Conservation (phyloP, 305 asterid genomes). For the Andrographis paniculata region DNA sequence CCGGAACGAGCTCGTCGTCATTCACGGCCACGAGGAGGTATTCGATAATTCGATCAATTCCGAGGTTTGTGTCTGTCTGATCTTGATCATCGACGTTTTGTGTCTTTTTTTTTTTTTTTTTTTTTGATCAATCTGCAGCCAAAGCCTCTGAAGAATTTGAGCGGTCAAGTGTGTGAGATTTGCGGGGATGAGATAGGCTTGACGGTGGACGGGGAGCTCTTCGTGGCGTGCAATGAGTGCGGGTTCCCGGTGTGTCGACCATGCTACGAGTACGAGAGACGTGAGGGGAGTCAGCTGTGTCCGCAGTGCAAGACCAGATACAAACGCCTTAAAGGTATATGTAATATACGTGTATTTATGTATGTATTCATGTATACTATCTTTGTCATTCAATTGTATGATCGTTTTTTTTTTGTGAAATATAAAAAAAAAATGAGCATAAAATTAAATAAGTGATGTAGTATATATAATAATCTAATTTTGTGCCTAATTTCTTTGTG, state of each 20-base stretch:
- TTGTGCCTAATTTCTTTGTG: too few relatives aligned
- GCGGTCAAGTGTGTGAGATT: constrained; percentile 95
- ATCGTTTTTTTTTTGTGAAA: too few relatives aligned
- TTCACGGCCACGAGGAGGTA: constrained; percentile 99
- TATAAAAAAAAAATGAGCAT: too few relatives aligned
- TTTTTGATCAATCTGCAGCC: constrained; percentile 42
- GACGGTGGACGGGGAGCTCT: constrained; percentile 85
- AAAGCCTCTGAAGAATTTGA: constrained; percentile 77
- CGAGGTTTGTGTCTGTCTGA: constrained; percentile 6
- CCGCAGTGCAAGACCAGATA: constrained; percentile 98
- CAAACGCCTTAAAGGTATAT: constrained; percentile 80
- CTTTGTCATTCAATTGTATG: too few relatives aligned
- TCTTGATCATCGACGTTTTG: too few relatives aligned
- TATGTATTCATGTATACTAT: background rate
- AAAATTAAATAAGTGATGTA: too few relatives aligned
- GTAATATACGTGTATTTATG: background rate
- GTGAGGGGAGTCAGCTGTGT: constrained; percentile 90
- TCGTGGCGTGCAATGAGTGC: constrained; percentile 93
- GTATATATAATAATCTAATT: too few relatives aligned
- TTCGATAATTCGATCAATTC: constrained; percentile 6
- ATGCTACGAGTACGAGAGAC: constrained; percentile 93
- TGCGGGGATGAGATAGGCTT: constrained; percentile 93
- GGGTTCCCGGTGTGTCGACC: constrained; percentile 98
- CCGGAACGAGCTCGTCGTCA: constrained; percentile 96
- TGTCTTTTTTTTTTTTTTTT: background rate